Conservation (phyloP, 2,329 filamentous ascomycete genomes). For the Ceratocystiopsis minuta region DNA sequence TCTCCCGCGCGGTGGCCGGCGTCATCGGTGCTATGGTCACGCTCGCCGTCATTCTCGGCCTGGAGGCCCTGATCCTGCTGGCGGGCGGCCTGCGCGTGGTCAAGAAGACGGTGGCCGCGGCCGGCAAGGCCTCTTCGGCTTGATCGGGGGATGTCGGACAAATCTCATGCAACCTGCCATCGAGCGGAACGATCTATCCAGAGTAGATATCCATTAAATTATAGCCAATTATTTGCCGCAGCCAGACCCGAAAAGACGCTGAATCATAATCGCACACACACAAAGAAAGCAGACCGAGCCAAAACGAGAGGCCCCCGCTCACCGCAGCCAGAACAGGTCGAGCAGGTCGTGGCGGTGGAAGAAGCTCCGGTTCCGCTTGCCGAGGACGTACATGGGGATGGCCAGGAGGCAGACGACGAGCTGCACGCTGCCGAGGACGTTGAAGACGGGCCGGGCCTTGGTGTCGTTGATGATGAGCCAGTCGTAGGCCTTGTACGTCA, state of each 20-base stretch:
- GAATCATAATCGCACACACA: no score
- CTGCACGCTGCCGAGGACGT: constrained; percentile 58
- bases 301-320: neutral
- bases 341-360: constrained; percentile 61
- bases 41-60: constrained; percentile 28
- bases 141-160: neutral
- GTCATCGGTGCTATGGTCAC: constrained; percentile 61
- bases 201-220: no score
- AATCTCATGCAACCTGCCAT: neutral
- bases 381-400: constrained; percentile 60
- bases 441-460: constrained; percentile 36
- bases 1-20: constrained; percentile 58
- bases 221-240: no score
- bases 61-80: constrained; percentile 25
- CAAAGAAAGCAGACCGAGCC: neutral
- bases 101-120: constrained; percentile 19
- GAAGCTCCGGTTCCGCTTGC: constrained; percentile 59
- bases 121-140: constrained; percentile 4
- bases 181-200: no score
- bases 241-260: no score
- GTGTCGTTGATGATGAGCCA: constrained; percentile 58
- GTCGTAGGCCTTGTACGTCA: constrained; percentile 70
- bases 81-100: constrained; percentile 27
- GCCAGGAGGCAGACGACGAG: constrained; percentile 57
- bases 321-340: constrained; percentile 22